These are phyloP conservation scores for Coix lacrymajobi DNA, from an alignment of 176 grass and related monocot genomes.

Conservation along the genomic window DNA sequence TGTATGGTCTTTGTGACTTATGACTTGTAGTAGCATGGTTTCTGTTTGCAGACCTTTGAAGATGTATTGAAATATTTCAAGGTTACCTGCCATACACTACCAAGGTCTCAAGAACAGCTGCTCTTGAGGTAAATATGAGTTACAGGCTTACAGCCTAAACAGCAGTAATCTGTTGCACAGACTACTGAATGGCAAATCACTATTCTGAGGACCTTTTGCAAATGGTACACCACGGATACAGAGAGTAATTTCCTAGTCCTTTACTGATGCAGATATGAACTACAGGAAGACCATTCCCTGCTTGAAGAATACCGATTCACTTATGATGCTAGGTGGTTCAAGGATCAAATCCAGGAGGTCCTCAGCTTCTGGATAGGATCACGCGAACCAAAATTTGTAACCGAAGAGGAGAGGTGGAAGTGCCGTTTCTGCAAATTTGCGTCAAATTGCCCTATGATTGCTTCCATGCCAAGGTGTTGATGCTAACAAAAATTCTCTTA, in stretches of 20 bases:
- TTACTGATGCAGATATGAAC: conserved; percentile 73
- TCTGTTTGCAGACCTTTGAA: conserved; percentile 60
- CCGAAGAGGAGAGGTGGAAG: conserved; percentile 69
- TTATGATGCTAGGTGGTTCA: conserved; percentile 62
- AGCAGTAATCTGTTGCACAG: background rate
- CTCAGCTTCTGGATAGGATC: conserved; percentile 55
- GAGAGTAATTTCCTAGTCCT: background rate
- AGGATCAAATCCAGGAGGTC: conserved; percentile 49
- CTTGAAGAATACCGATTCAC: conserved; percentile 61
- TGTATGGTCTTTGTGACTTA: background rate
- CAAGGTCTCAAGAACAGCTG: conserved; percentile 53
- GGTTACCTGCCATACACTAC: conserved; percentile 48
- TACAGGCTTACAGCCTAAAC: background rate
- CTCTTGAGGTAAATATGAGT: conserved; percentile 60
- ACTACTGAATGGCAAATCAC: background rate
- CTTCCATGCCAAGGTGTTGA: conserved; percentile 20
- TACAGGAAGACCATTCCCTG: conserved; percentile 64
- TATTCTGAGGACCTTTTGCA: background rate
- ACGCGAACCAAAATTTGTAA: conserved; percentile 50
- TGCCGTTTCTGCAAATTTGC: conserved; percentile 62
- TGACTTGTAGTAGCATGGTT: background rate
- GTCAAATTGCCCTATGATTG: conserved; percentile 36
- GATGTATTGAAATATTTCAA: conserved; percentile 69
- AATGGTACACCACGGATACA: background rate
- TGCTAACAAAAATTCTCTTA: background rate